These are phyloP conservation scores for Ophiocordyceps sinensis DNA, from an alignment of 2,329 filamentous ascomycete genomes.

Conservation along the genomic window DNA sequence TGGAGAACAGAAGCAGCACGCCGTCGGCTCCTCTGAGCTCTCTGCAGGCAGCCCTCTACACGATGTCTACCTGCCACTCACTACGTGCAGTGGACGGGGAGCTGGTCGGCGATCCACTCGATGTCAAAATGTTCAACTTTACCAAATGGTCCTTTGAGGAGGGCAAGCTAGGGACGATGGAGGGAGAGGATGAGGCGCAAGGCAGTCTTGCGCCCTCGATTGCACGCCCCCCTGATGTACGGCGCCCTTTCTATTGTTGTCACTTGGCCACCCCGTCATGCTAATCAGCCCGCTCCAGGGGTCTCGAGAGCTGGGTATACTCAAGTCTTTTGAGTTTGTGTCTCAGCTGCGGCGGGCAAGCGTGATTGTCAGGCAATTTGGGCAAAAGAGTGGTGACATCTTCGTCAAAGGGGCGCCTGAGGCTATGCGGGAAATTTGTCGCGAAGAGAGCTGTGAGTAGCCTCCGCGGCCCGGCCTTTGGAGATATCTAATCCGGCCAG, in stretches of 20 bases:
- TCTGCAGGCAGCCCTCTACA: conserved; percentile 57
- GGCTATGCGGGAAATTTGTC: conserved; percentile 89
- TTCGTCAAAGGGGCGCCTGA: conserved; percentile 97
- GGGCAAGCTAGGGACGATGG: conserved; percentile 52
- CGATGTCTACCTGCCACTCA: conserved; percentile 96
- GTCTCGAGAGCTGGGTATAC: conserved; percentile 71
- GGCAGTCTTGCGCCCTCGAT: conserved; percentile 72
- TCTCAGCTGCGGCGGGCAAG: conserved; percentile 85
- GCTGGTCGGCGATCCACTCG: conserved; percentile 82
- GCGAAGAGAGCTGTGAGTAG: conserved; percentile 57
- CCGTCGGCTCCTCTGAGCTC: conserved; percentile 8
- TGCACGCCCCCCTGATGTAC: conserved; percentile 57
- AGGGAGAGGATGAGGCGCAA: conserved; percentile 59
- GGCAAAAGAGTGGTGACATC: conserved; percentile 67
- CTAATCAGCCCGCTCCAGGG: conserved; percentile 16
- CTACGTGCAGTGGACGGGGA: conserved; percentile 76
- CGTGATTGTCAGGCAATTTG: conserved; percentile 81
- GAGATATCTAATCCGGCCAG: conserved; percentile 19
- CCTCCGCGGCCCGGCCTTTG: neutral
- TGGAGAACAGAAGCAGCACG: neutral
- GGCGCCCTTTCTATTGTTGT: neutral
- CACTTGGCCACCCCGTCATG: neutral
- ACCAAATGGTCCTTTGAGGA: conserved; percentile 89
- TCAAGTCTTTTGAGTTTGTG: conserved; percentile 88
- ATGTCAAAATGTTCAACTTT: conserved; percentile 98